Evolutionary conservation across 805 yeast genomes (phyloP), one percentile per base, ranked within the genome.

Genomic region (Priceomyces carsonii): DNA sequence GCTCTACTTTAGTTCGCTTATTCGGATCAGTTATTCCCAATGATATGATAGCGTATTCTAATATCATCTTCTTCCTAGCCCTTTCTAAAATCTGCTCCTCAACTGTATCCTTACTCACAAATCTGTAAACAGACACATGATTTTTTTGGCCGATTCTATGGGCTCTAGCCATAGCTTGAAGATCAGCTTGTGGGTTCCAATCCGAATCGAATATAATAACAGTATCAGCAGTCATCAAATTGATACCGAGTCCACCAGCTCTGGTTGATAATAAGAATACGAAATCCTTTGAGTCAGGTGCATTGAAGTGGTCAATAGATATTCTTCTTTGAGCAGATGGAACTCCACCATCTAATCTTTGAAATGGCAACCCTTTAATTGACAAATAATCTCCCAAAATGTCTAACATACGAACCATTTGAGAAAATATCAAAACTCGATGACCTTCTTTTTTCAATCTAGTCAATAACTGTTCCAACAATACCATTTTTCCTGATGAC

Each of bases 141-240:
- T 87, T 89, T 63, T 90, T 93, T 61, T 93, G 99, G n/a, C 99
- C 99, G 57, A 93, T 93, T 71, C 99, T 82, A 66, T 93, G 99
- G 3, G 99, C 99, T 64, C 99, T 80, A 0, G 99, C 99, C 99
- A 93, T 93, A 1, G 99, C 99, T 64, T 93, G 99, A 52, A 93
- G 71, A 73, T 93, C 99, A 0, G 99, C 99, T 61, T 93, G 99
- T 0, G 99, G 99, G 57, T 93, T 93, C 99, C 99, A 93, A 66
- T 93, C 99, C 4, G 96, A 87, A 63, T 93, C 99, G 63, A 93
- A 93, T 26, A 93, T 91, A 49, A 93, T 87, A 18, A 93, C 99
- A 6, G 99, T 93, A 56, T 93, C 99, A 3, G 99, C 99, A 5
- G 99, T 93, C 99, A 93, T 93, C 57, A 93, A 72, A 59, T 93